Evolutionary conservation across 106 monocot genomes (phyloP), one percentile per base, ranked within the genome.

Genomic region (Alisma plantagoaquatica): DNA sequence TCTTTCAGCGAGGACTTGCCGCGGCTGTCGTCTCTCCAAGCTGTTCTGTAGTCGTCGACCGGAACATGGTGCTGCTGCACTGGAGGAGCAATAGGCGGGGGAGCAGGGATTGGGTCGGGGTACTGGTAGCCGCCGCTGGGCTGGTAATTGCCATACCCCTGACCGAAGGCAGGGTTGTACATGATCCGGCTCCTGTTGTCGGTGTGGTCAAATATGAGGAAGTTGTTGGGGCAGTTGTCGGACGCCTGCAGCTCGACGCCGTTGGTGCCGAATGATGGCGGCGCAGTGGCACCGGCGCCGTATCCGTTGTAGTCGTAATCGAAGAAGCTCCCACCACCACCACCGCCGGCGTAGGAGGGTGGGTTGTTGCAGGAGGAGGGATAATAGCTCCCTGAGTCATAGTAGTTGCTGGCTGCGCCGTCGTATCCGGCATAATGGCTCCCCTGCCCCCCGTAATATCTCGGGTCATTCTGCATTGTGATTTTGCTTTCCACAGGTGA

Each of bases 141-240:
- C n/a, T n/a, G n/a, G n/a, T n/a, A n/a, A n/a, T n/a, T n/a, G n/a
- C 29, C 43, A 20, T 72, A 64, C 7, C 82, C 76, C 47, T 59
- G 54, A 4, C 66, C 72, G 46, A 78, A 63, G 8, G 65, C 64
- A 24, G 87, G 87, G 41, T 78, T 62, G 52, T 54, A 87, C 77
- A 87, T 75, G 58, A 78, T 61, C 52, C 59, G 48, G 28, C 68
- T 71, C 33, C 54, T 72, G 26, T 68, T 44, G 19, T 69, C 57
- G 6, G 67, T 72, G 46, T 77, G 81, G 60, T 78, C 87, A 59
- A 82, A 78, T 43, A 82, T 72, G 53, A 74, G 58, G 60, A 75
- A 71, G 49, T 81, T 87, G 60, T 57, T 63, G 23, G 87, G 75
- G 51, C 77, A 87, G 29, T 60, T 71, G 46, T 73, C 70, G 23